Evolutionary conservation across 2,329 filamentous ascomycete species (phyloP).

Genomic region (Aspergillus sclerotialis): DNA sequence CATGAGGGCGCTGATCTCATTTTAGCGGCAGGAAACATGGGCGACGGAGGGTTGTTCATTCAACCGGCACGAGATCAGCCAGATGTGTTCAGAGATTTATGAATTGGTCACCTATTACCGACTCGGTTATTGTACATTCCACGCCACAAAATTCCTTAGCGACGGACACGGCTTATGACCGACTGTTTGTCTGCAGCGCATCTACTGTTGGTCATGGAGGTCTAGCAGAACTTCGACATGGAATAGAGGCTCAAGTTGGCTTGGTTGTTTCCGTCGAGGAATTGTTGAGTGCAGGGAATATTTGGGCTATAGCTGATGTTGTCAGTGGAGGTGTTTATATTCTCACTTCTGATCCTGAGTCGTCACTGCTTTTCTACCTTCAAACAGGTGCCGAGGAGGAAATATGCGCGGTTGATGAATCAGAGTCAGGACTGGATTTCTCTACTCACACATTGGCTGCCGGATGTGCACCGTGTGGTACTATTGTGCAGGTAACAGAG

Average conservation of each 20-base stretch:
- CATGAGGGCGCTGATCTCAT: conserved; percentile 67
- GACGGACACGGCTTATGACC: conserved; percentile 39
- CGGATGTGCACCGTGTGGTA: conserved; percentile 26
- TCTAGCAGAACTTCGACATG: conserved; percentile 62
- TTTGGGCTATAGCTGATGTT: conserved; percentile 38
- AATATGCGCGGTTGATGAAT: conserved; percentile 32
- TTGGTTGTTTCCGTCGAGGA: conserved; percentile 34
- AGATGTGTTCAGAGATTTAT: conserved; percentile 55
- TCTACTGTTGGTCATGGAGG: conserved; percentile 53
- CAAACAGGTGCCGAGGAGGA: conserved; percentile 32
- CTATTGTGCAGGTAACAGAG: conserved; percentile 38
- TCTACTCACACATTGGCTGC: conserved; percentile 38
- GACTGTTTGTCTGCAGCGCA: conserved; percentile 61
- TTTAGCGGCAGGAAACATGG: conserved; percentile 69
- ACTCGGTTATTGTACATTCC: conserved; percentile 32
- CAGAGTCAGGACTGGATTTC: conserved; percentile 34
- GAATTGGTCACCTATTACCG: conserved; percentile 51
- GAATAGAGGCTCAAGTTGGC: conserved; percentile 62
- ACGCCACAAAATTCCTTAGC: conserved; percentile 7
- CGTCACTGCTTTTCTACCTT: conserved; percentile 31
- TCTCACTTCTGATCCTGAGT: conserved; percentile 36
- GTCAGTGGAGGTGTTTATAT: conserved; percentile 28
- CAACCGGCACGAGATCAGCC: conserved; percentile 53
- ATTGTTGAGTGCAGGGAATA: conserved; percentile 30
- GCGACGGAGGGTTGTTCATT: conserved; percentile 69